Evolutionary conservation across 176 grass and related monocot genomes (phyloP).

Genomic region (Bothriochloa decipiens): DNA sequence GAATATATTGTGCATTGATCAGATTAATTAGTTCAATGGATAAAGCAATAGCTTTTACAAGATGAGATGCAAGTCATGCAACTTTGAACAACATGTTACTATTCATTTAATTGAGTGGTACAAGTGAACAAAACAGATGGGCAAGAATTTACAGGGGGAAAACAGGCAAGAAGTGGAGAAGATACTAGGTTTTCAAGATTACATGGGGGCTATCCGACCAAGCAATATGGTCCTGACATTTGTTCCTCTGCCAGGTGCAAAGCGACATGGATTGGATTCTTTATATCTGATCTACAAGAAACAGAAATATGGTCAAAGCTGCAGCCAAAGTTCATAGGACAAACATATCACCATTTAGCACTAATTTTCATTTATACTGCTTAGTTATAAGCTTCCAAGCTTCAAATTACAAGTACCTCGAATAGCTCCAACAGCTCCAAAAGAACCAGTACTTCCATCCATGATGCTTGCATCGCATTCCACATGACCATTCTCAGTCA

Average conservation of each 20-base stretch:
- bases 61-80: slow-evolving; percentile 19
- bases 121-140: not conserved
- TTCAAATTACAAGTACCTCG: slow-evolving; percentile 64
- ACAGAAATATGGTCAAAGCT: slow-evolving; percentile 39
- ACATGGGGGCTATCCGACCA: slow-evolving; percentile 99
- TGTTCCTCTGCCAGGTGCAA: slow-evolving; percentile 80
- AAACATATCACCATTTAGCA: slow-evolving; percentile 24
- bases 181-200: slow-evolving; percentile 39
- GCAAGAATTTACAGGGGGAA: slow-evolving; percentile 12
- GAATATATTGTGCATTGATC: not conserved
- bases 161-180: slow-evolving; percentile 18
- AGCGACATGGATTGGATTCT: slow-evolving; percentile 87
- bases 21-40: slow-evolving; percentile 12
- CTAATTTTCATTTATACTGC: not conserved
- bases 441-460: slow-evolving; percentile 80
- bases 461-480: slow-evolving; percentile 99
- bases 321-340: not conserved
- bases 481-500: slow-evolving; percentile 82
- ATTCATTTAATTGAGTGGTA: not conserved
- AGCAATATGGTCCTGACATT: slow-evolving; percentile 63
- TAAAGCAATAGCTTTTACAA: slow-evolving; percentile 16
- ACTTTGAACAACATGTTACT: slow-evolving; percentile 7
- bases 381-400: not conserved
- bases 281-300: slow-evolving; percentile 92
- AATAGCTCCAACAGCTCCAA: slow-evolving; percentile 90